Percentiles rank a stretch among this genome's conserved stretches.
Conservation (phyloP, 345 rosid species). For the Sonneratia alba region DNA sequence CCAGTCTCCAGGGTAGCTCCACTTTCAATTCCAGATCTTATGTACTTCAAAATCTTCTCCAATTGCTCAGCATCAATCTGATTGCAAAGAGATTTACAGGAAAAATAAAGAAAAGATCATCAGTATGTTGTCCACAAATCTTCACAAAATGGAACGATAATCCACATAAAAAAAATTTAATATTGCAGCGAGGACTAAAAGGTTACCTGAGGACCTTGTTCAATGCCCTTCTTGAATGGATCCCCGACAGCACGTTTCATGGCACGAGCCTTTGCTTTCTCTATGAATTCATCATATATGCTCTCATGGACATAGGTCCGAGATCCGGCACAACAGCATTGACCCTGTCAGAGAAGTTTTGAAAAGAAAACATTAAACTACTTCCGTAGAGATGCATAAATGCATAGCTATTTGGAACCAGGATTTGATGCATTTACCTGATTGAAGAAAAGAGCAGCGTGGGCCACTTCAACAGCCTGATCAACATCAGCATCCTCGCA, state of each 20-base stretch:
- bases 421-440: constrained; percentile 39
- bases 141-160: background rate
- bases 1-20: constrained; percentile 93
- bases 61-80: constrained; percentile 75
- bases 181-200: background rate
- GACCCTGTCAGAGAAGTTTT: constrained; percentile 48
- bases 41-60: constrained; percentile 56
- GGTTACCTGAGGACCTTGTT: constrained; percentile 97
- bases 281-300: constrained; percentile 72
- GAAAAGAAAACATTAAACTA: background rate
- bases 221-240: constrained; percentile 69
- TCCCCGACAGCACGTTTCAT: constrained; percentile 63
- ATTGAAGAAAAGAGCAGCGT: constrained; percentile 81
- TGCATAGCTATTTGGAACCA: background rate
- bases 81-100: background rate
- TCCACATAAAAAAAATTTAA: background rate
- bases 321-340: constrained; percentile 93
- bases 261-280: constrained; percentile 81
- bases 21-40: constrained; percentile 56
- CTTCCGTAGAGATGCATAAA: background rate
- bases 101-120: background rate
- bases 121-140: background rate
- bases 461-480: constrained; percentile 77
- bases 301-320: constrained; percentile 88
- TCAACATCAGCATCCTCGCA: constrained; percentile 94